Percentiles rank a stretch among this genome's conserved stretches.
These are phyloP conservation scores for Plectranthus barbatus DNA, from an alignment of 257 asterid genomes.

Conservation along the genomic window DNA sequence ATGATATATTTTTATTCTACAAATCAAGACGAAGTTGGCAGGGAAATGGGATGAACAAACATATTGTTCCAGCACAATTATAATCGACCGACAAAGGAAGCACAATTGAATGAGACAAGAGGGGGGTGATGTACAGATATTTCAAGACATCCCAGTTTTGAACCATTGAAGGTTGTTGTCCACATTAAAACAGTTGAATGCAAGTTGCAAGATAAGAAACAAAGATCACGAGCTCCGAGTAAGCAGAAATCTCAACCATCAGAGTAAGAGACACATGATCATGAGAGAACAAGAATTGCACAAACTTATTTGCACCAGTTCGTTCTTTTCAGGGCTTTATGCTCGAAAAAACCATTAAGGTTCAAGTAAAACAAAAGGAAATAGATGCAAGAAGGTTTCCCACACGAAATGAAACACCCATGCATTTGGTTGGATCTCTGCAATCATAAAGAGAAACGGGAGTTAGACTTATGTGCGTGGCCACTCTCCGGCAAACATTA, in stretches of 20 bases:
- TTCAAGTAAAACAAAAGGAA: slow-evolving; percentile 7
- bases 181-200: neutral
- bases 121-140: neutral
- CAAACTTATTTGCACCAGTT: slow-evolving; percentile 17
- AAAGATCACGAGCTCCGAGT: neutral
- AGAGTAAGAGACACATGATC: neutral
- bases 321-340: neutral
- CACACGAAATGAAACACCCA: neutral
- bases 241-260: neutral
- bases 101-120: neutral
- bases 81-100: neutral
- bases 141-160: neutral
- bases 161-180: neutral
- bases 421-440: slow-evolving; percentile 25
- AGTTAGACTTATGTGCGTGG: neutral
- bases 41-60: neutral
- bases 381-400: slow-evolving; percentile 7
- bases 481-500: neutral
- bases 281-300: neutral
- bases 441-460: slow-evolving; percentile 5
- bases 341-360: slow-evolving; percentile 10
- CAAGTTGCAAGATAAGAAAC: neutral
- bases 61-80: neutral
- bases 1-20: too few species aligned
- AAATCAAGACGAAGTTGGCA: neutral